phyloP scores from a whole-genome alignment of 2,329 filamentous ascomycete genomes.

The Raffaelea ambrosiae region DNA sequence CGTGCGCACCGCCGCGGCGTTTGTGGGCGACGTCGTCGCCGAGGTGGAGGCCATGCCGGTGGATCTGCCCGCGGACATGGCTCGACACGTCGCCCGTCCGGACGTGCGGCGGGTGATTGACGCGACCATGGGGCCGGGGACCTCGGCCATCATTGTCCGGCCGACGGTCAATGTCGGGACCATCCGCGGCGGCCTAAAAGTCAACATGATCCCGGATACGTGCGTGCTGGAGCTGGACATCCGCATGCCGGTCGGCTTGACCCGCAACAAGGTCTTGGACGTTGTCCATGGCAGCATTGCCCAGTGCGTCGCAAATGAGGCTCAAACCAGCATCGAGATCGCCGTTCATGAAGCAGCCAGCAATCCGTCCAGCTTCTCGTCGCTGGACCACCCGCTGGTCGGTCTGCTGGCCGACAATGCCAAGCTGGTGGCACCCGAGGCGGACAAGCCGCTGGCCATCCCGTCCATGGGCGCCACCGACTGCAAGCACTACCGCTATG shows the following conservation, averaged over 20 bases:
- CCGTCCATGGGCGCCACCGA: constrained; percentile 10
- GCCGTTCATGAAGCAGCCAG: constrained; percentile 7
- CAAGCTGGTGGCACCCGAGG: neutral
- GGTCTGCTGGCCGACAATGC: constrained; percentile 5
- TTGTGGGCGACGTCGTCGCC: neutral
- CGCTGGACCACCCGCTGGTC: constrained; percentile 2
- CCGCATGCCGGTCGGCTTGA: constrained; percentile 6
- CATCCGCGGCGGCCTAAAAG: constrained; percentile 5
- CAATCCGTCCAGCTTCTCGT: constrained; percentile 8
- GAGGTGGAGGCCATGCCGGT: constrained; percentile 1
- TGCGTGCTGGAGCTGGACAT: constrained; percentile 4
- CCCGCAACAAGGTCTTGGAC: neutral
- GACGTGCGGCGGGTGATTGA: constrained; percentile 4
- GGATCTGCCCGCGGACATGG: constrained; percentile 1
- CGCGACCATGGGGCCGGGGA: constrained; percentile 8
- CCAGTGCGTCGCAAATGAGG: neutral
- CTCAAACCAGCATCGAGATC: neutral
- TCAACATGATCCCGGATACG: constrained; percentile 8
- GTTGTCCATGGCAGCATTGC: neutral
- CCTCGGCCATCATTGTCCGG: constrained; percentile 2
- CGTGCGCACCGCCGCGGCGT: constrained; percentile 1
- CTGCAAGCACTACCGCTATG: constrained; percentile 11
- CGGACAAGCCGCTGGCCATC: constrained; percentile 4
- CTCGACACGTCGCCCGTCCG: constrained; percentile 1
- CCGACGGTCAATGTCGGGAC: constrained; percentile 10